These are phyloP conservation scores for Candida argentea DNA, from an alignment of 805 yeast species.

Conservation along the genomic window DNA sequence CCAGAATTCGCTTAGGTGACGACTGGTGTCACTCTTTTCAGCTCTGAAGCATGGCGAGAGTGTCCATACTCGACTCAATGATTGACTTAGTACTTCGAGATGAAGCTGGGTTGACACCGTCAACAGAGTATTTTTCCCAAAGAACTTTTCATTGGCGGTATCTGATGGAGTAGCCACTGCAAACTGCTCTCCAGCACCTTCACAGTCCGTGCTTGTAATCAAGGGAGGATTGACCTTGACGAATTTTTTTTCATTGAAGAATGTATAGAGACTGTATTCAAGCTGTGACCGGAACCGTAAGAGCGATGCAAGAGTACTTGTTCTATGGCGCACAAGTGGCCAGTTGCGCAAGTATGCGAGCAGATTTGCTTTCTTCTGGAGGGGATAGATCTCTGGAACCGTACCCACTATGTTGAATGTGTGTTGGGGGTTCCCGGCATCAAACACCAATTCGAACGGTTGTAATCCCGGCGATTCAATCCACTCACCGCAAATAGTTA, in stretches of 20 bases:
- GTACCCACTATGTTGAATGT: slow-evolving; percentile 45
- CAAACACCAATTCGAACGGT: slow-evolving; percentile 19
- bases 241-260: slow-evolving; percentile 46
- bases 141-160: slow-evolving; percentile 28
- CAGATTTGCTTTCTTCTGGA: slow-evolving; percentile 72
- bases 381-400: slow-evolving; percentile 58
- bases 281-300: slow-evolving; percentile 64
- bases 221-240: slow-evolving; percentile 78
- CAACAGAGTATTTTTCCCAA: slow-evolving; percentile 57
- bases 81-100: slow-evolving; percentile 67
- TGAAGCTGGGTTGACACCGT: slow-evolving; percentile 93
- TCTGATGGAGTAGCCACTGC: slow-evolving; percentile 24
- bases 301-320: slow-evolving; percentile 53
- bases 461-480: slow-evolving; percentile 22
- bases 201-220: slow-evolving; percentile 85
- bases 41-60: slow-evolving; percentile 91
- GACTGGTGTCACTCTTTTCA: slow-evolving; percentile 79
- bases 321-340: slow-evolving; percentile 74
- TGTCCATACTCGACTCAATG: slow-evolving; percentile 78
- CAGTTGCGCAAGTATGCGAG: slow-evolving; percentile 55
- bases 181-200: slow-evolving; percentile 94
- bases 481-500: slow-evolving; percentile 24
- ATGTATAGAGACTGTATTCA: slow-evolving; percentile 42
- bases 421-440: slow-evolving; percentile 16
- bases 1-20: slow-evolving; percentile 95